A percentile compares a stretch with the other conserved stretches of the same genome.
Evolutionary conservation across 768 basidiomycete genomes (phyloP).

Genomic region (Paxillus ammoniavirescens): DNA sequence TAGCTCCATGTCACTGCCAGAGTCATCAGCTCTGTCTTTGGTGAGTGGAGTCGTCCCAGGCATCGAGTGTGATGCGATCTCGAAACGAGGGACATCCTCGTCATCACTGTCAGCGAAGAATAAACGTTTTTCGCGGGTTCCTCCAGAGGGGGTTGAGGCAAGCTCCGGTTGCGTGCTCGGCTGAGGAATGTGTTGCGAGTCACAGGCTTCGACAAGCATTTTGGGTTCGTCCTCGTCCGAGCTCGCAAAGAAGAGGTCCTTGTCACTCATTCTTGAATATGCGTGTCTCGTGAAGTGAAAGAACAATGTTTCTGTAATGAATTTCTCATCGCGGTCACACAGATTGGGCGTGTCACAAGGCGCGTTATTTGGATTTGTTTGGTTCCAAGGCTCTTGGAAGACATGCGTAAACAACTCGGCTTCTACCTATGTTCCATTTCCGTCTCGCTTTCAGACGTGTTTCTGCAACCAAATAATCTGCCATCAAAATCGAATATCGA

Average conservation of each 20-base stretch:
- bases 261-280: conserved; percentile 11
- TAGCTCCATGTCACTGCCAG: conserved; percentile 34
- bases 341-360: background rate
- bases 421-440: background rate
- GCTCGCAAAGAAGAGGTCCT: conserved; percentile 55
- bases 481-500: conserved; percentile 16
- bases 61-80: background rate
- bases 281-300: background rate
- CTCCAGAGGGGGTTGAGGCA: conserved; percentile 5
- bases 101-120: conserved; percentile 47
- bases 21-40: conserved; percentile 32
- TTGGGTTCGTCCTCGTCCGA: conserved; percentile 46
- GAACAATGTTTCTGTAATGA: background rate
- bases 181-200: conserved; percentile 8
- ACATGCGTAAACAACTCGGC: background rate
- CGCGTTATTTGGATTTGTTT: conserved; percentile 30
- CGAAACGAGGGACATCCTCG: conserved; percentile 30
- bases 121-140: conserved; percentile 30
- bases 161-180: conserved; percentile 1
- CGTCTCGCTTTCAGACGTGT: background rate
- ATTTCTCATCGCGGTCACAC: background rate
- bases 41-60: conserved; percentile 24
- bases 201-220: background rate
- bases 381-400: conserved; percentile 1
- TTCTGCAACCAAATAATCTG: background rate